Base-by-base conservation (phyloP, 192 early-diverging fungal species). In the Mortierella alpina region DNA sequence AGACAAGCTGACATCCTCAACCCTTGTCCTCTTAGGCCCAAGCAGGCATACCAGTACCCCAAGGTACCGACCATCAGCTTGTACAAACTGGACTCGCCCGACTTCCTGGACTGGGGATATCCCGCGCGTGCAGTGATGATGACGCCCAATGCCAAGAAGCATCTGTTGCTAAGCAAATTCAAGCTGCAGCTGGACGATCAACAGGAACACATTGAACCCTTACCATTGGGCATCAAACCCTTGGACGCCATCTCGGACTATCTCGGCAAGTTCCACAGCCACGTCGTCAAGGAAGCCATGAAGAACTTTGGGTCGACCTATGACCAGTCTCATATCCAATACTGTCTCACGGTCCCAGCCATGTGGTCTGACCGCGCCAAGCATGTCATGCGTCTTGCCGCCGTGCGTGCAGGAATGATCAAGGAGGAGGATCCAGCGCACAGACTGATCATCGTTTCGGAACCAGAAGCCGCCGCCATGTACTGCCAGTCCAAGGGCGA, bases 291-390 rank as follows among this genome's bases (percentile, higher is more conserved):
- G 31, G 70, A 82, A 15, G 68, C 82, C 15, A 80, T 80, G 77
- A 80, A 80, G 41, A 82, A 86, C 65, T 86, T 83, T 73, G 83
- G 85, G 64, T 82, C 83, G 14, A 75, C 75, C 60, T 79, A 70
- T 52, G 72, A 83, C 22, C 66, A 81, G 22, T 84, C 63, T 6
- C 75, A 83, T 47, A 80, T 80, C 51, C 77, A 80, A 49, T 80
- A 80, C 70, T 80, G 77, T 72, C 66, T 88, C 11, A 88, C 87
- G 2, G 87, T 88, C 20, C 87, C 87, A 5, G 87, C 87, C 52
- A 87, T 87, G 83, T 88, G 84, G 84, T 84, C 84, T 9, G 87
- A 87, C 58, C 77, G 83, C 50, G 85, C 88, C 15, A 90, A 90
- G 57, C 81, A 72, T 57, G 84, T 85, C 6, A 87, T 90, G 84